Conservation (phyloP, 2,329 filamentous ascomycete genomes). For the Pseudopithomyces chartarum region DNA sequence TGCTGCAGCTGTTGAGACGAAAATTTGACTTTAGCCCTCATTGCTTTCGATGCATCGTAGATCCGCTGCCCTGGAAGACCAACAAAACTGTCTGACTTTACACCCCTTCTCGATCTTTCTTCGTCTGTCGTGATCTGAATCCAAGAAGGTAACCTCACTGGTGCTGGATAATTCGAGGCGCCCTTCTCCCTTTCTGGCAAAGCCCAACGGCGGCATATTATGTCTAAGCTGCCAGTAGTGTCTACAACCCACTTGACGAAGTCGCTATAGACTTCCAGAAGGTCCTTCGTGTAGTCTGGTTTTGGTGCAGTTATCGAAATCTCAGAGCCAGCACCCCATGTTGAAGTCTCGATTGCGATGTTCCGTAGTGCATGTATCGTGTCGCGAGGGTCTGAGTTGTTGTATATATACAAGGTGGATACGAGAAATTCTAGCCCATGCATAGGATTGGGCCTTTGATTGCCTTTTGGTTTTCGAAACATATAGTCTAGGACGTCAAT, state of each 20-base stretch:
- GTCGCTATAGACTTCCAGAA: conserved; percentile 15
- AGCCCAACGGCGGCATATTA: conserved; percentile 20
- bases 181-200: not conserved
- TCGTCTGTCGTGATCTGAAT: conserved; percentile 11
- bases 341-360: conserved; percentile 11
- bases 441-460: too few relatives aligned
- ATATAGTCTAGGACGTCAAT: conserved; percentile 18
- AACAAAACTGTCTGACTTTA: conserved; percentile 13
- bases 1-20: too few relatives aligned
- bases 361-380: conserved; percentile 25
- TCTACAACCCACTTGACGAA: conserved; percentile 12
- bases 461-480: conserved; percentile 14
- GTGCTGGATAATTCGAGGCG: not conserved
- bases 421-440: conserved; percentile 23
- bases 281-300: conserved; percentile 13
- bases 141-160: conserved; percentile 12
- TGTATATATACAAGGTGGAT: conserved; percentile 19
- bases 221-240: conserved; percentile 11
- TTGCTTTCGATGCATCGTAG: conserved; percentile 9
- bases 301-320: not conserved
- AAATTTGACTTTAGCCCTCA: too few relatives aligned
- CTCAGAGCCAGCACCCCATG: not conserved
- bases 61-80: conserved; percentile 9
- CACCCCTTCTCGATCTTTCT: not conserved
- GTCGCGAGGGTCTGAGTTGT: conserved; percentile 29